Evolutionary conservation across 164 flowering plant genomes (phyloP).

Genomic region (Magnolia kwangsiensis): DNA sequence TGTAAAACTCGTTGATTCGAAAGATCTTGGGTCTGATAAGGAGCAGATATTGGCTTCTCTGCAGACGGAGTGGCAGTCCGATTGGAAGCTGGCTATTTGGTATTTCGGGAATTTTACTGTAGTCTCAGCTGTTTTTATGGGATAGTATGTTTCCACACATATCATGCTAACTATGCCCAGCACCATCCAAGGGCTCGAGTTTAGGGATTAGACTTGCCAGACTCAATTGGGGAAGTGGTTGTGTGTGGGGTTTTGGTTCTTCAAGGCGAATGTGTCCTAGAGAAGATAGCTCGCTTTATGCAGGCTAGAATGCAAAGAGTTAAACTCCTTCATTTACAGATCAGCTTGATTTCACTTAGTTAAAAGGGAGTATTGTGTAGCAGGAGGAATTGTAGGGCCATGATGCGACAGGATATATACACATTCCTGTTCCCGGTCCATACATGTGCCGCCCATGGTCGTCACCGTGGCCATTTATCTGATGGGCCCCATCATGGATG

Average conservation of each 20-base stretch:
- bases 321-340: constrained; percentile 15
- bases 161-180: constrained; percentile 56
- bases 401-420: background rate
- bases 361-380: background rate
- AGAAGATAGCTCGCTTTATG: constrained; percentile 76
- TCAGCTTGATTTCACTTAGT: background rate
- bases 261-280: constrained; percentile 68
- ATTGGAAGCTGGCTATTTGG: constrained; percentile 71
- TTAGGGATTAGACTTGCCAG: constrained; percentile 94
- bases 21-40: constrained; percentile 57
- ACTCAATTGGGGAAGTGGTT: constrained; percentile 85
- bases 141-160: constrained; percentile 63
- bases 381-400: background rate
- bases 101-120: constrained; percentile 81
- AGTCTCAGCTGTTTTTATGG: constrained; percentile 56
- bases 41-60: constrained; percentile 77
- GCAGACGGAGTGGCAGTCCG: constrained; percentile 71
- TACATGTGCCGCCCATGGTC: background rate
- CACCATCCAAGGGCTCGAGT: constrained; percentile 85
- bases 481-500: background rate
- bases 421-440: background rate
- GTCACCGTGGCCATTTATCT: background rate
- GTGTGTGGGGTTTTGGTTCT: constrained; percentile 75
- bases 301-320: constrained; percentile 80
- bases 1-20: constrained; percentile 56